Evolutionary conservation across 83 land plant species (phyloP).

Genomic region (Diphasiastrum complanatum): DNA sequence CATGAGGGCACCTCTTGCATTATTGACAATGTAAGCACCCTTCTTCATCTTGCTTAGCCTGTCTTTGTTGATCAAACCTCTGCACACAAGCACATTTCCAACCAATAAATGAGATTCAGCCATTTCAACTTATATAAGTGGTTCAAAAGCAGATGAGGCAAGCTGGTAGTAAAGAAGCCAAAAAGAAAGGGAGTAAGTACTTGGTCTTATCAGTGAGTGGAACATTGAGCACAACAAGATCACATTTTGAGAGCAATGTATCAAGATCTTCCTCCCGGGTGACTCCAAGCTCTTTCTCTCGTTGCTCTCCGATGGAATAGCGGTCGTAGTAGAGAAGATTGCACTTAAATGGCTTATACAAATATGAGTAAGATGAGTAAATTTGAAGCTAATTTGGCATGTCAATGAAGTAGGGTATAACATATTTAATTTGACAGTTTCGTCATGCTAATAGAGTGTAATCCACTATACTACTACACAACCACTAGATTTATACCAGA

Average conservation of each 20-base stretch:
- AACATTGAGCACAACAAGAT: conserved; percentile 70
- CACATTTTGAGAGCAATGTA: conserved; percentile 80
- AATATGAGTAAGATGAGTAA: background rate
- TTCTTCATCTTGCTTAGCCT: conserved; percentile 66
- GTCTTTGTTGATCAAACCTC: conserved; percentile 74
- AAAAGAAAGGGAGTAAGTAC: conserved; percentile 24
- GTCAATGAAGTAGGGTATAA: too few species aligned
- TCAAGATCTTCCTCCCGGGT: conserved; percentile 69
- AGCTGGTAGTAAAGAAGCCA: background rate
- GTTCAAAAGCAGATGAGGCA: background rate
- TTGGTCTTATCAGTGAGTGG: conserved; percentile 87
- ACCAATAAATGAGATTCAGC: background rate
- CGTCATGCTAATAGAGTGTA: background rate
- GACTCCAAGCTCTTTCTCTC: conserved; percentile 68
- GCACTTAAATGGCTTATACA: conserved; percentile 57
- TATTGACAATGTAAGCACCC: conserved; percentile 82
- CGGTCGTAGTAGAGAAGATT: conserved; percentile 87
- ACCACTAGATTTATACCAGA: too few species aligned
- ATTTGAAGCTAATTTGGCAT: too few species aligned
- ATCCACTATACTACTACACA: too few species aligned
- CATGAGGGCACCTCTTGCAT: conserved; percentile 93
- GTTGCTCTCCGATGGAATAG: conserved; percentile 47
- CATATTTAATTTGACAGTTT: background rate
- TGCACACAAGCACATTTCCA: conserved; percentile 21
- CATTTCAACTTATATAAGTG: background rate